A percentile compares a stretch with the other conserved stretches of the same genome.
Conservation (phyloP, 2,329 filamentous ascomycete genomes). For the Fusarium abutilonis region DNA sequence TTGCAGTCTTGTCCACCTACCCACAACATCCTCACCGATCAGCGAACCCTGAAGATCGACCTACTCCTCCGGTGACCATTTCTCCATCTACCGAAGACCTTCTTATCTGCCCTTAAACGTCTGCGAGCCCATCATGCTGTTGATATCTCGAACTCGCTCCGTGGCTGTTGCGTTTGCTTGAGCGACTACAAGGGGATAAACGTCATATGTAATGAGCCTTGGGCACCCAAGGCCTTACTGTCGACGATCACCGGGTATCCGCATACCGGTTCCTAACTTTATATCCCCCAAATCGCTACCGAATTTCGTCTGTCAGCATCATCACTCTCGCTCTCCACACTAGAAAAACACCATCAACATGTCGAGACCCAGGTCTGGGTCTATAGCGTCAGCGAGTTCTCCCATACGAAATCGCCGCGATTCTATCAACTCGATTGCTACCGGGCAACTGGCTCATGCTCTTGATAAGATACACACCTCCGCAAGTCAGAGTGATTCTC, state of each 20-base stretch:
- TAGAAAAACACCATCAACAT: conserved; percentile 23
- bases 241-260: conserved; percentile 2
- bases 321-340: background rate
- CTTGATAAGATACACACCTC: conserved; percentile 89
- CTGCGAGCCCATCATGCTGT: conserved; percentile 36
- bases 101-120: conserved; percentile 21
- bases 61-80: conserved; percentile 23
- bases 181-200: conserved; percentile 24
- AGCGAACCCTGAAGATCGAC: conserved; percentile 43
- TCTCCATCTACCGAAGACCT: conserved; percentile 21
- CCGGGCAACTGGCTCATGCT: conserved; percentile 77
- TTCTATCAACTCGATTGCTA: conserved; percentile 58
- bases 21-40: conserved; percentile 37
- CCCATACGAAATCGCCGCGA: conserved; percentile 51
- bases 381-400: conserved; percentile 46
- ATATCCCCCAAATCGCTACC: background rate
- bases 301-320: background rate
- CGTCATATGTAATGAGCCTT: conserved; percentile 27
- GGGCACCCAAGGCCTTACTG: conserved; percentile 3
- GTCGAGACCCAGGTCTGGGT: conserved; percentile 47
- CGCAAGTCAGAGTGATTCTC: conserved; percentile 82
- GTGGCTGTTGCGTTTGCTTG: conserved; percentile 25
- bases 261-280: conserved; percentile 3
- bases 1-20: conserved; percentile 17
- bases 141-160: conserved; percentile 23